phyloP scores from a whole-genome alignment of 208 protist genomes.

The Polymyxa betae region DNA sequence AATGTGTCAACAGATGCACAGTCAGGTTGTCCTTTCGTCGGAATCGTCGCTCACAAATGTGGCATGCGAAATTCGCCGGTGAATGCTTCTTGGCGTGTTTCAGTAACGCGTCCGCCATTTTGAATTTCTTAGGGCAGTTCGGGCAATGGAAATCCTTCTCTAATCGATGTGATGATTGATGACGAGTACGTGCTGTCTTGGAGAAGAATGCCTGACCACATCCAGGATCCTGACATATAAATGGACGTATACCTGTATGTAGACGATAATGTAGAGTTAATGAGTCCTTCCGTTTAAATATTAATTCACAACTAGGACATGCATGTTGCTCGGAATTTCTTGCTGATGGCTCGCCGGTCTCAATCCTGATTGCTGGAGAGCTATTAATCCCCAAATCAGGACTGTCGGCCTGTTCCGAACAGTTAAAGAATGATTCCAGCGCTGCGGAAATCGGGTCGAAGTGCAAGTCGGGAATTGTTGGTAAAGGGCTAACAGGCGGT shows the following conservation, averaged over 20 bases:
- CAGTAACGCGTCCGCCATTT: constrained; percentile 24
- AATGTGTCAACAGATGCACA: neutral
- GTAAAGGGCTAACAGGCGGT: neutral
- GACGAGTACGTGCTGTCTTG: neutral
- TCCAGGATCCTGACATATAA: neutral
- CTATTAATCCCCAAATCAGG: neutral
- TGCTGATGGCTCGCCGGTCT: neutral
- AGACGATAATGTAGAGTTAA: constrained; percentile 29
- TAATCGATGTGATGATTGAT: neutral
- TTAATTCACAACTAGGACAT: neutral
- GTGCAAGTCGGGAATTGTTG: neutral
- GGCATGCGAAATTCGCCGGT: neutral
- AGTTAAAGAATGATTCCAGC: neutral
- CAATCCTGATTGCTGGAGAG: neutral
- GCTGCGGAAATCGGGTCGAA: neutral
- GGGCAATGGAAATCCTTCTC: constrained; percentile 28
- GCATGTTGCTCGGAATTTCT: neutral
- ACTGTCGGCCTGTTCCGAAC: neutral
- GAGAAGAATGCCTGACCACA: constrained; percentile 21
- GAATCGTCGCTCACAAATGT: neutral
- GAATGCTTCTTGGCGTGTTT: constrained; percentile 42
- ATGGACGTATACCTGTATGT: neutral
- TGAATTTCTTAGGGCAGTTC: constrained; percentile 25
- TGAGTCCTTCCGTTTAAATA: constrained; percentile 36
- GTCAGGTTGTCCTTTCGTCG: constrained; percentile 33